A percentile compares a stretch with the other conserved stretches of the same genome.
Evolutionary conservation across 2,329 filamentous ascomycete genomes (phyloP).

Genomic region (Xylaria sp.): DNA sequence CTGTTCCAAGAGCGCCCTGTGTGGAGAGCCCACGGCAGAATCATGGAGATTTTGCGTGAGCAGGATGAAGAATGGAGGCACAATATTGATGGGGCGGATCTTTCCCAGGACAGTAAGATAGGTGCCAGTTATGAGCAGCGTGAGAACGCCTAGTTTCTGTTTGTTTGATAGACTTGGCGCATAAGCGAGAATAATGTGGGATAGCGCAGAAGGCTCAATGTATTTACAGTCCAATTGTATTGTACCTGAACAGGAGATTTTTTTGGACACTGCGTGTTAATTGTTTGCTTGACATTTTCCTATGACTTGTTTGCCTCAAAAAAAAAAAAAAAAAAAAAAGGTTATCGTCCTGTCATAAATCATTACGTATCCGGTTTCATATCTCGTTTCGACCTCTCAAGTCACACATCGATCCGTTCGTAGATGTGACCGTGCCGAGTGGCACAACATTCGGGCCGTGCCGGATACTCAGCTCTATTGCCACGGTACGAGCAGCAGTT

Average conservation of each 20-base stretch:
- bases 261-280: neutral
- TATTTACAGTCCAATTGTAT: conserved; percentile 3
- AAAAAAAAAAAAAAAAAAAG: neutral
- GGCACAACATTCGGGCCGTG: neutral
- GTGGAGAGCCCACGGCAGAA: conserved; percentile 55
- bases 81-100: conserved; percentile 39
- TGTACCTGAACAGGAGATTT: neutral
- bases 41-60: conserved; percentile 57
- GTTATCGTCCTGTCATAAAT: neutral
- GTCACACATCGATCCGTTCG: neutral
- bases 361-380: neutral
- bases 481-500: neutral
- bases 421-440: conserved; percentile 3
- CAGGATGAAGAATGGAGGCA: conserved; percentile 53
- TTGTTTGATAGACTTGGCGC: neutral
- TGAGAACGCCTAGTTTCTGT: conserved; percentile 18
- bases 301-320: neutral
- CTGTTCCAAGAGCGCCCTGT: conserved; percentile 65
- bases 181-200: neutral
- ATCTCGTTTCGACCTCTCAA: neutral
- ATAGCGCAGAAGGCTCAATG: neutral
- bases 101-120: conserved; percentile 33
- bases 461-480: conserved; percentile 9
- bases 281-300: neutral
- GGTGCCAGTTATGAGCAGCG: conserved; percentile 20